These are phyloP conservation scores for Trichoderma oligosporum DNA, from an alignment of 2,329 filamentous ascomycete species.

Conservation along the genomic window DNA sequence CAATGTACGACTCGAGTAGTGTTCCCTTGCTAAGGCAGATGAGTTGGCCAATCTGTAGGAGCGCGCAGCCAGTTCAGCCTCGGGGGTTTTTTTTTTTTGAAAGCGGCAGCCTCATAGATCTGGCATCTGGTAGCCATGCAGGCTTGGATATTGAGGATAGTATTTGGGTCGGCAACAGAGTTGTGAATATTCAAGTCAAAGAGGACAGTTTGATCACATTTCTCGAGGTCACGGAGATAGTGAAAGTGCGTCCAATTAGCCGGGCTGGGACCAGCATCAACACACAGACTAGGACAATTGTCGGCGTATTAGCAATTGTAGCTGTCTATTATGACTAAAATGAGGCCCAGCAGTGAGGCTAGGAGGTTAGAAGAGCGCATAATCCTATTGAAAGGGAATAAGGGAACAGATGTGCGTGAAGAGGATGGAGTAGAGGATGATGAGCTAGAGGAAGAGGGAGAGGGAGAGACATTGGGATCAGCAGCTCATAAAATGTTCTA, in stretches of 20 bases:
- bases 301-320: background rate
- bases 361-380: no score
- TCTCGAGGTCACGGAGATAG: background rate
- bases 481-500: no score
- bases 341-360: no score
- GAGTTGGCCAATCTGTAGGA: slow-evolving; percentile 17
- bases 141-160: background rate
- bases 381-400: no score
- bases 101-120: no score
- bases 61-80: slow-evolving; percentile 29
- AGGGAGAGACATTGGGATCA: no score
- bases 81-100: slow-evolving; percentile 32
- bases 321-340: background rate
- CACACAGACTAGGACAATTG: background rate
- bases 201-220: background rate
- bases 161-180: background rate
- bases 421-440: no score
- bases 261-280: background rate
- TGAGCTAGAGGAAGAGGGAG: no score
- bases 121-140: background rate
- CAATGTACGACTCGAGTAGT: background rate
- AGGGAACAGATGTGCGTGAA: no score
- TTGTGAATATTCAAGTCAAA: background rate
- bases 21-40: slow-evolving; percentile 24
- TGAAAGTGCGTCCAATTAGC: background rate